These are phyloP conservation scores for Themeda triandra DNA, from an alignment of 176 grass and related monocot species.

Conservation along the genomic window DNA sequence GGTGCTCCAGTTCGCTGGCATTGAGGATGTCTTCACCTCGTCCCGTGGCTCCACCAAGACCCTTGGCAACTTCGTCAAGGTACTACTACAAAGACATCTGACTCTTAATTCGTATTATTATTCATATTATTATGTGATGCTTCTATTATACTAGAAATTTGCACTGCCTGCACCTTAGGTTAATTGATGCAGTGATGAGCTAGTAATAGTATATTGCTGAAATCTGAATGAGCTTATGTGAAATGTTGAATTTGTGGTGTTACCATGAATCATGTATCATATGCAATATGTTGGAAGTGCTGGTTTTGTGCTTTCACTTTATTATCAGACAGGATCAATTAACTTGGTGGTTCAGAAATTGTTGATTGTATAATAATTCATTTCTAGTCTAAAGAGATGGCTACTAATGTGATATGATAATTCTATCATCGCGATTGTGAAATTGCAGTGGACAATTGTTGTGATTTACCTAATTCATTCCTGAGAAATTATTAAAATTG, in stretches of 20 bases:
- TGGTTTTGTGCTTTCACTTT: background rate
- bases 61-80: slow-evolving; percentile 95
- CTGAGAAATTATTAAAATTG: no score
- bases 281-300: no score
- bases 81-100: background rate
- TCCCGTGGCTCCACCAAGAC: slow-evolving; percentile 94
- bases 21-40: slow-evolving; percentile 84
- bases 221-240: background rate
- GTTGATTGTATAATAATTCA: background rate
- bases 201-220: background rate
- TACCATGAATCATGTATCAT: no score
- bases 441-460: background rate
- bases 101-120: background rate
- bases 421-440: background rate
- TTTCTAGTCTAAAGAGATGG: background rate
- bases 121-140: background rate
- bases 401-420: background rate
- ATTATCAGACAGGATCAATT: background rate
- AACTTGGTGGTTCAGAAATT: background rate
- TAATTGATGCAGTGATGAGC: background rate
- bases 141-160: background rate
- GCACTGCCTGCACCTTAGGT: background rate
- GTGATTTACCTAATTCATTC: background rate
- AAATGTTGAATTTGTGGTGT: background rate
- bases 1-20: slow-evolving; percentile 85